Base-by-base conservation (phyloP, 257 asterid genomes). In the Fraxinus americana region DNA sequence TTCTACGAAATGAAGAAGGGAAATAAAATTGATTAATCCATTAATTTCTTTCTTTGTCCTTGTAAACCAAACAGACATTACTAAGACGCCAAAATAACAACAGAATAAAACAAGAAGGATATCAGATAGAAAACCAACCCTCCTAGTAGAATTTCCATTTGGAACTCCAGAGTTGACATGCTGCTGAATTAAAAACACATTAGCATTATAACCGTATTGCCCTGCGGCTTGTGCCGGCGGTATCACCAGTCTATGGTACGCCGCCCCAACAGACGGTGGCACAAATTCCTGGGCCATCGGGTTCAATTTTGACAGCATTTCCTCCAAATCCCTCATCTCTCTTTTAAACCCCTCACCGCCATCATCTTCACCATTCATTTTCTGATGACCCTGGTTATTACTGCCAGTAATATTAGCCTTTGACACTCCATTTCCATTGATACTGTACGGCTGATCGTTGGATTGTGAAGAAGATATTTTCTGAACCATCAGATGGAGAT, bases 231-330 rank as follows among this genome's bases (percentile, higher is more conserved):
- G 82, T 0, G 90, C 84, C 0, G 85, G 85, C 30, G 83, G 82
- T 68, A 87, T 3, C 79, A 86, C 5, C 54, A 83, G 23, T 70
- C 79, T 79, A 13, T 82, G 89, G 73, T 65, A 88, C 30, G 85
- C 90, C 90, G 77, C 82, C 8, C 72, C 75, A 68, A 81, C 83
- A 0, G 97, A 88, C 19, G 92, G 94, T 75, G 96, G 93, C 61
- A 89, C 94, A 82, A 89, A 91, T 78, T 89, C 97, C 82, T 86
- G 77, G 9, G 97, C 97, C 94, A 88, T 88, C n/a, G 94, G 97
- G 83, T 91, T 91, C 80, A 89, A 68, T 80, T 89, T 91, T 0
- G 97, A 89, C 70, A 88, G 85, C 94, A 89, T 86, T 63, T 91
- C 96, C 78, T 82, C 94, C 70, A 89, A 84, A 85, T 91, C 94